Percentiles rank a stretch among this genome's conserved stretches.
Evolutionary conservation across 2,329 filamentous ascomycete species (phyloP).

Genomic region (Sphaerulina vaccinii): DNA sequence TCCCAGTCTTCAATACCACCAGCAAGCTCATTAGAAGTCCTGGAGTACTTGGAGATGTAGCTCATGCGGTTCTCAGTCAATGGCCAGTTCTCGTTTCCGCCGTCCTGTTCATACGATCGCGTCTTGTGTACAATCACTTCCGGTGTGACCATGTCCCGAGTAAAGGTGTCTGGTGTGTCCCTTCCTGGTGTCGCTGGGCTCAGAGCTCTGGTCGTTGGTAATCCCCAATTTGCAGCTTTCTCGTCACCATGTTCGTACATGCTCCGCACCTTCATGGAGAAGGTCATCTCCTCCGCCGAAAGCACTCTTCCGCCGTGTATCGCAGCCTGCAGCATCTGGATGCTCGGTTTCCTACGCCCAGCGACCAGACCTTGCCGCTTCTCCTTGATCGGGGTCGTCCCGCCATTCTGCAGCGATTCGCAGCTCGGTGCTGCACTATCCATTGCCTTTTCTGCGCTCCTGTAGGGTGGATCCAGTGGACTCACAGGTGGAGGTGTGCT

Average conservation of each 20-base stretch:
- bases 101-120: constrained; percentile 3
- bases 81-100: constrained; percentile 14
- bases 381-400: constrained; percentile 4
- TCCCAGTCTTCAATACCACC: constrained; percentile 67
- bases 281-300: constrained; percentile 63
- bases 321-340: constrained; percentile 40
- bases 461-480: background rate
- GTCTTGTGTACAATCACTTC: constrained; percentile 14
- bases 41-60: constrained; percentile 25
- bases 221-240: constrained; percentile 48
- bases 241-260: constrained; percentile 65
- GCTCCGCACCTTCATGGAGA: constrained; percentile 61
- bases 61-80: constrained; percentile 19
- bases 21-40: constrained; percentile 57
- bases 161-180: constrained; percentile 15
- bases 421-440: background rate
- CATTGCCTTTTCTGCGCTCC: background rate
- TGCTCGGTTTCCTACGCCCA: constrained; percentile 37
- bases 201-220: constrained; percentile 9
- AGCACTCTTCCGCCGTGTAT: constrained; percentile 48
- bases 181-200: constrained; percentile 9
- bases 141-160: constrained; percentile 13
- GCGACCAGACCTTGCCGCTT: constrained; percentile 17
- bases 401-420: background rate
- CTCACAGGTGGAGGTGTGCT: background rate